A percentile compares a stretch with the other conserved stretches of the same genome.
Evolutionary conservation across 768 basidiomycete species (phyloP).

Genomic region (Auricularia auricula-judae): DNA sequence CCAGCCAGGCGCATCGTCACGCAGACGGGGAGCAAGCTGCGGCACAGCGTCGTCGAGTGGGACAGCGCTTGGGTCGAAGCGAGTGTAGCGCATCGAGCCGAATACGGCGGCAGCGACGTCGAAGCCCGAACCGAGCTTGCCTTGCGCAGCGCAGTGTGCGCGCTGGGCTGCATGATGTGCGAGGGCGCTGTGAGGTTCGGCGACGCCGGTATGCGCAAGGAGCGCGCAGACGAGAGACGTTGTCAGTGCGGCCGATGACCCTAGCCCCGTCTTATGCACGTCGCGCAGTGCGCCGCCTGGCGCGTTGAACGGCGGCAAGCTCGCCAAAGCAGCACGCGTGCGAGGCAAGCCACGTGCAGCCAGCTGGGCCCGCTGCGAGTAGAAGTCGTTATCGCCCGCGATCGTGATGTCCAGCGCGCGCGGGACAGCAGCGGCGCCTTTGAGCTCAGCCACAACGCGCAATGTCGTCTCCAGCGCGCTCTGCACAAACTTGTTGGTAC

Average conservation of each 20-base stretch:
- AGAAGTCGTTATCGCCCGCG: conserved; percentile 94
- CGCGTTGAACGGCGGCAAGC: conserved; percentile 65
- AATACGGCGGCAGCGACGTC: conserved; percentile 91
- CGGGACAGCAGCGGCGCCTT: conserved; percentile 32
- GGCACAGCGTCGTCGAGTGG: conserved; percentile 46
- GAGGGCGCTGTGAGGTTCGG: conserved; percentile 38
- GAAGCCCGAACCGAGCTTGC: conserved; percentile 96
- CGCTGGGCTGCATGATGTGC: conserved; percentile 93
- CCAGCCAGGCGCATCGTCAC: conserved; percentile 37
- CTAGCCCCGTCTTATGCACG: conserved; percentile 98
- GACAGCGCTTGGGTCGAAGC: conserved; percentile 69
- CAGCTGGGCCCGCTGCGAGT: conserved; percentile 85
- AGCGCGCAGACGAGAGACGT: conserved; percentile 86
- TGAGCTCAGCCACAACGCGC: conserved; percentile 51
- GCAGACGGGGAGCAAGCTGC: conserved; percentile 11
- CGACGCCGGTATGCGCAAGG: conserved; percentile 48
- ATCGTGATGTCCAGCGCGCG: conserved; percentile 67
- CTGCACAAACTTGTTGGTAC: conserved; percentile 80
- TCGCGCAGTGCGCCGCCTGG: conserved; percentile 58
- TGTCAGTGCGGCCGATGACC: conserved; percentile 93
- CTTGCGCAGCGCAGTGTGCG: conserved; percentile 92
- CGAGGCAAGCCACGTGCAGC: conserved; percentile 48
- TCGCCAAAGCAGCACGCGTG: conserved; percentile 49
- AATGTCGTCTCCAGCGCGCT: conserved; percentile 76
- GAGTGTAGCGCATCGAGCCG: conserved; percentile 86